These are phyloP conservation scores for Arthrobotrys conoides DNA, from an alignment of 2,329 filamentous ascomycete species.

Conservation along the genomic window DNA sequence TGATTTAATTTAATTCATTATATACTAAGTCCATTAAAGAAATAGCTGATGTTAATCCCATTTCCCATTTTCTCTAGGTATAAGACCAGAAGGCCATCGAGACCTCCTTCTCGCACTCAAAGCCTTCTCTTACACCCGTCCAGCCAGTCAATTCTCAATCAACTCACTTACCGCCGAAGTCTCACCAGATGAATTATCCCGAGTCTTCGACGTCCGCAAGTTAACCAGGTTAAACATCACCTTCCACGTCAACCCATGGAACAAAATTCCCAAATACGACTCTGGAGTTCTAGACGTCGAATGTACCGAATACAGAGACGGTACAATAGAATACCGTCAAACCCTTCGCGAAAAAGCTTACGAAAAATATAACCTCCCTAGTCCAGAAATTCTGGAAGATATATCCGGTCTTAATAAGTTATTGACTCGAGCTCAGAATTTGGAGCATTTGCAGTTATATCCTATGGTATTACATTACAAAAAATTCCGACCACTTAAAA, in stretches of 20 bases:
- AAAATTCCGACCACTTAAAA: background rate
- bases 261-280: background rate
- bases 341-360: background rate
- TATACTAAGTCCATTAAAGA: too few relatives aligned
- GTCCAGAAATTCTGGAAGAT: background rate
- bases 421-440: background rate
- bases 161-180: background rate
- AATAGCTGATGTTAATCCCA: background rate
- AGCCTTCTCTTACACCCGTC: conserved; percentile 16
- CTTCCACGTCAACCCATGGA: background rate
- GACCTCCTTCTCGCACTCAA: conserved; percentile 3
- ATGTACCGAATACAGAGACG: background rate
- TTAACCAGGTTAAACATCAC: background rate
- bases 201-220: conserved; percentile 12
- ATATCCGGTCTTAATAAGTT: background rate
- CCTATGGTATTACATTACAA: background rate
- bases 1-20: too few relatives aligned
- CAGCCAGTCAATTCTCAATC: conserved; percentile 15
- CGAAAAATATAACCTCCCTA: background rate
- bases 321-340: background rate
- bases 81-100: background rate
- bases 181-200: background rate
- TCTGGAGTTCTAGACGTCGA: background rate
- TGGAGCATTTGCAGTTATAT: conserved; percentile 8
- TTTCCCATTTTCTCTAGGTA: background rate